These are phyloP conservation scores for Sphaerobolus stellatus DNA, from an alignment of 1,284 basidiomycete species.

Conservation along the genomic window DNA sequence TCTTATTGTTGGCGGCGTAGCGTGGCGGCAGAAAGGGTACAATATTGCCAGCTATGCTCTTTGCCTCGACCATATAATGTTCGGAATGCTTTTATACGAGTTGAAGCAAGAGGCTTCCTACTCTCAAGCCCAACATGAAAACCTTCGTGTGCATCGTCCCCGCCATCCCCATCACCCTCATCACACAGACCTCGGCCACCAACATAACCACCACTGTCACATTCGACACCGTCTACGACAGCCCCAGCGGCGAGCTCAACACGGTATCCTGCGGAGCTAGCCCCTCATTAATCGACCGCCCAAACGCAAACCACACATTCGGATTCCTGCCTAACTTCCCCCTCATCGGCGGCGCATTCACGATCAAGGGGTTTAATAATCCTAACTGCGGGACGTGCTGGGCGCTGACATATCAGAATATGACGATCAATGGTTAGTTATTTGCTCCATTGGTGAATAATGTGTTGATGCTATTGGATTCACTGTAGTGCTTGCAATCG, in stretches of 20 bases:
- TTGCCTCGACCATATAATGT: too few species aligned
- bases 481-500: too few species aligned
- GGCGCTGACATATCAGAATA: constrained; percentile 25
- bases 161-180: constrained; percentile 4
- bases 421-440: constrained; percentile 35
- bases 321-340: constrained; percentile 33
- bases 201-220: constrained; percentile 16
- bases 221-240: constrained; percentile 33
- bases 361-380: constrained; percentile 30
- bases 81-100: too few species aligned
- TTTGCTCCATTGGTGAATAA: constrained; percentile 37
- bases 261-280: constrained; percentile 35
- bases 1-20: too few species aligned
- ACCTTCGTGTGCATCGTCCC: too few species aligned
- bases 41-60: too few species aligned
- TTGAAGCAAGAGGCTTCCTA: too few species aligned
- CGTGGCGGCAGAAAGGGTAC: too few species aligned
- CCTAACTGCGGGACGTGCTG: constrained; percentile 37
- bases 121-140: too few species aligned
- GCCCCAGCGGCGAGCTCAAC: constrained; percentile 22
- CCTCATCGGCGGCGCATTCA: constrained; percentile 30
- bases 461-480: not conserved
- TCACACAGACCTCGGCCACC: not conserved
- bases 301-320: constrained; percentile 26
- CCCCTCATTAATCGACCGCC: not conserved